Percentiles rank a stretch among this genome's conserved stretches.
phyloP scores from a whole-genome alignment of 192 early-diverging fungal species.

The Piromyces finnis region DNA sequence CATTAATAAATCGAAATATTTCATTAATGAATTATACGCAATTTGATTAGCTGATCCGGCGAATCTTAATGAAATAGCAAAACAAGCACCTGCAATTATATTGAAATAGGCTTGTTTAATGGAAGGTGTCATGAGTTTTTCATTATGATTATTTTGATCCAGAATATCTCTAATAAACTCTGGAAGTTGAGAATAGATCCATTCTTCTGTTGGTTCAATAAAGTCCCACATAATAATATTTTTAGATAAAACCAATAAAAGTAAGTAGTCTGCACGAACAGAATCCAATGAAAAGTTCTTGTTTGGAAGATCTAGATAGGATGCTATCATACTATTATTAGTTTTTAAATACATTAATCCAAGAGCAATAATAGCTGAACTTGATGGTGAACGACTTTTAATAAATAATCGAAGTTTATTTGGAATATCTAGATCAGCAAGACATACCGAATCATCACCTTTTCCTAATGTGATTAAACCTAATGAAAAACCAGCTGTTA shows the following conservation, averaged over 20 bases:
- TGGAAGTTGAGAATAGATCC: conserved; percentile 48
- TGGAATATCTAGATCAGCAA: conserved; percentile 34
- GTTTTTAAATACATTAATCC: conserved; percentile 72
- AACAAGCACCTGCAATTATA: conserved; percentile 45
- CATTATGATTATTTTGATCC: neutral
- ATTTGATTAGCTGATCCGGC: conserved; percentile 33
- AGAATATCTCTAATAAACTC: conserved; percentile 18
- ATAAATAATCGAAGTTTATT: conserved; percentile 31
- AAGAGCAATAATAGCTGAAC: conserved; percentile 61
- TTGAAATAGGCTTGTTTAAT: conserved; percentile 40
- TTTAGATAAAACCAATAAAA: conserved; percentile 44
- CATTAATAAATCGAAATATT: conserved; percentile 29
- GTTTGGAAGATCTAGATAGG: conserved; percentile 39
- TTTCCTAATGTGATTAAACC: conserved; percentile 62
- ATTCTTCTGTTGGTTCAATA: conserved; percentile 37
- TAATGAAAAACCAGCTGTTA: conserved; percentile 67
- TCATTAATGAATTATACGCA: conserved; percentile 26
- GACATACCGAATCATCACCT: conserved; percentile 21
- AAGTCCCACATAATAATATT: conserved; percentile 59
- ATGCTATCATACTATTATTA: conserved; percentile 42
- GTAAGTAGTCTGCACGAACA: conserved; percentile 49
- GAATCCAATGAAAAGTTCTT: conserved; percentile 39
- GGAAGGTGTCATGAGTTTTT: conserved; percentile 12
- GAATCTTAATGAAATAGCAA: conserved; percentile 47
- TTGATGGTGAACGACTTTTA: conserved; percentile 26